Percentiles rank a stretch among this genome's conserved stretches.
These are phyloP conservation scores for Globisporangium carolinianum DNA, from an alignment of 352 stramenopile species.

Conservation along the genomic window DNA sequence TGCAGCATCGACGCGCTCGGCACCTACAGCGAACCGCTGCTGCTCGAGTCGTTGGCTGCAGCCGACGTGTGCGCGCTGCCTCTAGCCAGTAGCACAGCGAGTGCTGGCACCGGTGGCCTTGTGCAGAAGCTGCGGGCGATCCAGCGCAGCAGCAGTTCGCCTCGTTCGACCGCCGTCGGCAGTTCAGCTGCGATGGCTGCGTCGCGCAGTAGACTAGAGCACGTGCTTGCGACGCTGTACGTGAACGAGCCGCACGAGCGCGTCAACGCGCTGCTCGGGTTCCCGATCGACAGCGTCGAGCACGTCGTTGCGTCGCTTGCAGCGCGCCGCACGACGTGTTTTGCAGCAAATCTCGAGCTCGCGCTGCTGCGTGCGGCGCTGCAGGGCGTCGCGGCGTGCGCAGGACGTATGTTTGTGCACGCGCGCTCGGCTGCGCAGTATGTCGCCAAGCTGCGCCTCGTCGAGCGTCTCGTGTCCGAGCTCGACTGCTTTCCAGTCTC, in stretches of 20 bases:
- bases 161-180: background rate
- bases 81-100: background rate
- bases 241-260: slow-evolving; percentile 1
- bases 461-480: slow-evolving; percentile 36
- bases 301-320: slow-evolving; percentile 18
- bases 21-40: slow-evolving; percentile 40
- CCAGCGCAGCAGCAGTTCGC: background rate
- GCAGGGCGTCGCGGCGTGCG: slow-evolving; percentile 13
- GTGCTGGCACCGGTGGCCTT: background rate
- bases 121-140: slow-evolving; percentile 8
- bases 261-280: slow-evolving; percentile 9
- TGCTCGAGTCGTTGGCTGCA: slow-evolving; percentile 31
- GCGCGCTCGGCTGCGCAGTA: slow-evolving; percentile 14
- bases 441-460: slow-evolving; percentile 16
- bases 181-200: slow-evolving; percentile 10
- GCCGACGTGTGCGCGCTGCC: background rate
- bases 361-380: slow-evolving; percentile 41
- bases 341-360: slow-evolving; percentile 40
- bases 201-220: slow-evolving; percentile 11
- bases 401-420: slow-evolving; percentile 13
- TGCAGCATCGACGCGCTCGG: slow-evolving; percentile 48
- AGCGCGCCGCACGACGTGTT: slow-evolving; percentile 14
- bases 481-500: slow-evolving; percentile 34
- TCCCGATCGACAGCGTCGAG: slow-evolving; percentile 1
- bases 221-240: slow-evolving; percentile 21